phyloP scores from a whole-genome alignment of 169 alveolate genomes.

The Eimeria falciformis region DNA sequence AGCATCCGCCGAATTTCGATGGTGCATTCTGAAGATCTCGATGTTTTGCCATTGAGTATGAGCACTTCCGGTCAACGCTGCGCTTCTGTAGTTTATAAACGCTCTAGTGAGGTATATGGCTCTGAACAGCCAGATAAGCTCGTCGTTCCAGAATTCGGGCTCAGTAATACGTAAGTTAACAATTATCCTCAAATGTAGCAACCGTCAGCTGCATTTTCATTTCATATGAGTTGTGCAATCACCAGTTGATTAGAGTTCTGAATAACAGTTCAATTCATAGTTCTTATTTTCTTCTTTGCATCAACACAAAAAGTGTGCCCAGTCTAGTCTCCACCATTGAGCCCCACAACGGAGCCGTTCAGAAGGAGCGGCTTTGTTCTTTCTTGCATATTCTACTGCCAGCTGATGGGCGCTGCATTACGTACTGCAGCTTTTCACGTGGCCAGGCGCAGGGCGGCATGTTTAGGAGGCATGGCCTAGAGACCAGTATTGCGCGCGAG shows the following conservation, averaged over 20 bases:
- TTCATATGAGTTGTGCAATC: too few species aligned
- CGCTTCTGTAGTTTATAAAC: slow-evolving; percentile 17
- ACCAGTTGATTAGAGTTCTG: too few species aligned
- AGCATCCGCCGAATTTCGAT: background rate
- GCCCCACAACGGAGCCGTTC: too few species aligned
- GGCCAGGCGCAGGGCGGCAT: slow-evolving; percentile 51
- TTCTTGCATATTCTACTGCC: background rate
- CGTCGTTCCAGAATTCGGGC: slow-evolving; percentile 6
- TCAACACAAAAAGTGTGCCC: too few species aligned
- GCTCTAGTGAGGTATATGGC: slow-evolving; percentile 18
- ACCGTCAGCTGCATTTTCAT: too few species aligned
- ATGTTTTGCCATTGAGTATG: slow-evolving; percentile 1
- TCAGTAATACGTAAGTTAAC: slow-evolving; percentile 36
- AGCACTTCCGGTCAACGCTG: slow-evolving; percentile 24
- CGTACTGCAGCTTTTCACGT: slow-evolving; percentile 31
- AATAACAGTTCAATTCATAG: too few species aligned
- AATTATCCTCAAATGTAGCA: too few species aligned
- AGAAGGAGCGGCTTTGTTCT: too few species aligned
- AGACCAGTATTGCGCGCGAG: slow-evolving; percentile 32
- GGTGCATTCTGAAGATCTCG: slow-evolving; percentile 1
- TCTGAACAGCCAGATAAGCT: background rate
- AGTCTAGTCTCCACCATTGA: too few species aligned
- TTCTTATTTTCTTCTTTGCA: too few species aligned
- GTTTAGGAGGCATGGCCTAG: slow-evolving; percentile 49
- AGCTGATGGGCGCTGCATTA: too few species aligned